These are phyloP conservation scores for Byssochlamys sp. DNA, from an alignment of 2,329 filamentous ascomycete species.

Conservation along the genomic window DNA sequence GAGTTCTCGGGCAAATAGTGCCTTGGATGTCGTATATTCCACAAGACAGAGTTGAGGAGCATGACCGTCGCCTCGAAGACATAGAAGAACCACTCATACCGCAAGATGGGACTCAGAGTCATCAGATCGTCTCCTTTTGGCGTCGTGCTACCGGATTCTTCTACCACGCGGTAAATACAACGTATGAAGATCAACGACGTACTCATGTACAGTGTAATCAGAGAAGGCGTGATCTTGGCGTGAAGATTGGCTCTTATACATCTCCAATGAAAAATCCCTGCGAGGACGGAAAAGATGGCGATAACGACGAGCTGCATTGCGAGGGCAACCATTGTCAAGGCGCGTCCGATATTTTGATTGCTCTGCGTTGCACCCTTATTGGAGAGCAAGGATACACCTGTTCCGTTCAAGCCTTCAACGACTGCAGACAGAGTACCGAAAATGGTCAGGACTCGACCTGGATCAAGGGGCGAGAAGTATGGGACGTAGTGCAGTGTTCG, in stretches of 20 bases:
- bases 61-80: conserved; percentile 49
- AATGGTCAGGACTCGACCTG: conserved; percentile 37
- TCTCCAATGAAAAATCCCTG: conserved; percentile 38
- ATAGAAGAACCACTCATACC: conserved; percentile 52
- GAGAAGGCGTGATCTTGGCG: conserved; percentile 28
- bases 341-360: conserved; percentile 34
- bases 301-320: conserved; percentile 44
- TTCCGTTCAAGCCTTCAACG: conserved; percentile 43
- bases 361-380: conserved; percentile 27
- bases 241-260: conserved; percentile 31
- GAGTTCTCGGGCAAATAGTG: conserved; percentile 41
- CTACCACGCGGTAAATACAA: conserved; percentile 11
- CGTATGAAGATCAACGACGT: not conserved
- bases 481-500: conserved; percentile 54
- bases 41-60: conserved; percentile 42
- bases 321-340: conserved; percentile 42
- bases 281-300: conserved; percentile 39
- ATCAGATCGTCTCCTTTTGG: conserved; percentile 27
- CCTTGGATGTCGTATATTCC: conserved; percentile 45
- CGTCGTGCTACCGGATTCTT: conserved; percentile 44
- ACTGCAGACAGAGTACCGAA: conserved; percentile 40
- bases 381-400: conserved; percentile 40
- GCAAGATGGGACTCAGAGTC: conserved; percentile 39
- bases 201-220: not conserved
- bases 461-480: conserved; percentile 46